Percentiles rank a stretch among this genome's conserved stretches.
Evolutionary conservation across 345 rosid genomes (phyloP).

Genomic region (Populus euphratica): DNA sequence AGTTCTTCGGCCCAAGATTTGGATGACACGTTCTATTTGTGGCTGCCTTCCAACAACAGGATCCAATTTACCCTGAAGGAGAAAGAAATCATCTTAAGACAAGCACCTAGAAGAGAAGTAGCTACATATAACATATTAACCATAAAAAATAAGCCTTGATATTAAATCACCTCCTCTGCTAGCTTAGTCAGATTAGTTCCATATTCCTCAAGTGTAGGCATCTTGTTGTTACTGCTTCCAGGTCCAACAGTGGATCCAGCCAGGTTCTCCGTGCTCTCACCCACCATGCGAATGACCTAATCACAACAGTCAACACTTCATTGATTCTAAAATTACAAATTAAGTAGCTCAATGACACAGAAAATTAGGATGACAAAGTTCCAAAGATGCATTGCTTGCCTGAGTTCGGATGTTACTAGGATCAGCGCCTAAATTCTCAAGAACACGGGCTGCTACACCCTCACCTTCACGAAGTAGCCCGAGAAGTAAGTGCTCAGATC

Average conservation of each 20-base stretch:
- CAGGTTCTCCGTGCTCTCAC: slow-evolving; percentile 81
- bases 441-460: slow-evolving; percentile 98
- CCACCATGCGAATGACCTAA: slow-evolving; percentile 97
- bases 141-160: slow-evolving; percentile 4
- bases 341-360: background rate
- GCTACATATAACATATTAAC: background rate
- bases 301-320: slow-evolving; percentile 12
- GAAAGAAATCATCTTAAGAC: background rate
- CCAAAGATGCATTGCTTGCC: slow-evolving; percentile 40
- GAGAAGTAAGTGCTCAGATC: slow-evolving; percentile 96
- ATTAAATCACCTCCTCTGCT: slow-evolving; percentile 77
- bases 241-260: slow-evolving; percentile 71
- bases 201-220: slow-evolving; percentile 98
- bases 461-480: slow-evolving; percentile 98
- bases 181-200: slow-evolving; percentile 95
- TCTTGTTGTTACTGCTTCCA: slow-evolving; percentile 70
- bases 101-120: background rate
- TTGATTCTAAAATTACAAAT: background rate
- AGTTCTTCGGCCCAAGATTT: slow-evolving; percentile 93
- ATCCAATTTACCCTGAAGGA: slow-evolving; percentile 83
- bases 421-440: slow-evolving; percentile 93
- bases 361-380: slow-evolving; percentile 1
- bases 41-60: slow-evolving; percentile 99
- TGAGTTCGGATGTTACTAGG: slow-evolving; percentile 89
- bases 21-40: slow-evolving; percentile 92